These are phyloP conservation scores for Picocystis sp. DNA, from an alignment of 163 green algal genomes.

Conservation along the genomic window DNA sequence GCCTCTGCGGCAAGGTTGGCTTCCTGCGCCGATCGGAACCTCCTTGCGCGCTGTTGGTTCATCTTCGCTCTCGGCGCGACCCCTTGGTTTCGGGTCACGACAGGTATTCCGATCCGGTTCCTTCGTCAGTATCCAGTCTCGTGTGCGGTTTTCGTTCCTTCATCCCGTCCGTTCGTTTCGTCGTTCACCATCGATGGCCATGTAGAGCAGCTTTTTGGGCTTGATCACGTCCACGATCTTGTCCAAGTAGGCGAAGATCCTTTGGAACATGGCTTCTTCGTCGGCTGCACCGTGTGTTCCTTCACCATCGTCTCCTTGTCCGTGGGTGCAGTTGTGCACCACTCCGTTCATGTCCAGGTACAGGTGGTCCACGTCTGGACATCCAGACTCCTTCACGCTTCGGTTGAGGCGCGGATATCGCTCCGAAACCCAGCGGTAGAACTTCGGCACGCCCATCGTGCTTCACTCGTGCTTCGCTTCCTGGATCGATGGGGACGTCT, in stretches of 20 bases:
- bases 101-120: no score
- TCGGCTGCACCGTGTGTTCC: conserved; percentile 19
- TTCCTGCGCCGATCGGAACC: conserved; percentile 49
- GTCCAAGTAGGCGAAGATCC: conserved; percentile 79
- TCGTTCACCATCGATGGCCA: conserved; percentile 77
- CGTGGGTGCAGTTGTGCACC: conserved; percentile 66
- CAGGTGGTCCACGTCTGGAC: conserved; percentile 45
- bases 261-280: conserved; percentile 63
- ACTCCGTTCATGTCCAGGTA: conserved; percentile 76
- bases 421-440: conserved; percentile 86
- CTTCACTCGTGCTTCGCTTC: no score
- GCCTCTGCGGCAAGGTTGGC: conserved; percentile 2
- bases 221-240: conserved; percentile 75
- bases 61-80: conserved; percentile 83
- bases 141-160: no score
- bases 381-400: conserved; percentile 29
- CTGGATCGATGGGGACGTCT: no score
- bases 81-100: conserved; percentile 19
- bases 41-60: conserved; percentile 79
- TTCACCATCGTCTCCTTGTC: conserved; percentile 9
- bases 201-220: conserved; percentile 75
- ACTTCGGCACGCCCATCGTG: conserved; percentile 54
- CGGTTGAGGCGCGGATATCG: conserved; percentile 80
- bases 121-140: no score
- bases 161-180: no score